These are phyloP conservation scores for Termitomyces eurrhizus DNA, from an alignment of 768 basidiomycete species.

Conservation along the genomic window DNA sequence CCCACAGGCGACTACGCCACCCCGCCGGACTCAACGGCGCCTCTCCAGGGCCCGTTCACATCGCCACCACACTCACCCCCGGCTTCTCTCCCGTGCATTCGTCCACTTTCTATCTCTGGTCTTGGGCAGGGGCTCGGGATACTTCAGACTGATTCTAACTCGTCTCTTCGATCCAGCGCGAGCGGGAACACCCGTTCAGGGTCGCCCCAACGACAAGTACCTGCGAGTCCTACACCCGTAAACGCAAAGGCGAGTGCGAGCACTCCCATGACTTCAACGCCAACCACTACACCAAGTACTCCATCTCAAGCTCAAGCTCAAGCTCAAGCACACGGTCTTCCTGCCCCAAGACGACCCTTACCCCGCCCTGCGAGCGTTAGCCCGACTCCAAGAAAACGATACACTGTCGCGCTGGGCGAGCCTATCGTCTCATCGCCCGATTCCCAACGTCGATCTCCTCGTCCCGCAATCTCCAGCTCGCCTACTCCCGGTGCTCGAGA, in stretches of 20 bases:
- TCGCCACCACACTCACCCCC: constrained; percentile 43
- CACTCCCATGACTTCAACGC: not conserved
- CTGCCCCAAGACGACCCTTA: constrained; percentile 35
- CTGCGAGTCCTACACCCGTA: constrained; percentile 1
- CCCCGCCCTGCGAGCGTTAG: constrained; percentile 54
- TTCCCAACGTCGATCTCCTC: constrained; percentile 15
- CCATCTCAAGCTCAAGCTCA: not conserved
- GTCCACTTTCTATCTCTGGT: constrained; percentile 47
- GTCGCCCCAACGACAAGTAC: constrained; percentile 14
- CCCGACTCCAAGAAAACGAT: constrained; percentile 78
- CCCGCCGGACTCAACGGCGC: constrained; percentile 42
- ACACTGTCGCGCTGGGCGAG: constrained; percentile 81
- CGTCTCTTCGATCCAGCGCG: constrained; percentile 19
- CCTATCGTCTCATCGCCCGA: constrained; percentile 50
- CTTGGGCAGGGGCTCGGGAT: constrained; percentile 23
- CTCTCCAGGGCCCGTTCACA: constrained; percentile 30
- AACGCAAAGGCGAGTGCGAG: not conserved
- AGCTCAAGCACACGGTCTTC: constrained; percentile 27
- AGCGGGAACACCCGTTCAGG: constrained; percentile 8
- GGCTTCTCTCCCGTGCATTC: constrained; percentile 44
- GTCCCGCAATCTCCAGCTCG: constrained; percentile 32
- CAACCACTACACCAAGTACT: not conserved
- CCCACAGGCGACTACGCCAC: constrained; percentile 82
- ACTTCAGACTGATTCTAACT: constrained; percentile 22
- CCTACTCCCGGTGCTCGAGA: constrained; percentile 20